Base-by-base conservation (phyloP, 495 filamentous ascomycete species). In the Xylaria bambusicola region DNA sequence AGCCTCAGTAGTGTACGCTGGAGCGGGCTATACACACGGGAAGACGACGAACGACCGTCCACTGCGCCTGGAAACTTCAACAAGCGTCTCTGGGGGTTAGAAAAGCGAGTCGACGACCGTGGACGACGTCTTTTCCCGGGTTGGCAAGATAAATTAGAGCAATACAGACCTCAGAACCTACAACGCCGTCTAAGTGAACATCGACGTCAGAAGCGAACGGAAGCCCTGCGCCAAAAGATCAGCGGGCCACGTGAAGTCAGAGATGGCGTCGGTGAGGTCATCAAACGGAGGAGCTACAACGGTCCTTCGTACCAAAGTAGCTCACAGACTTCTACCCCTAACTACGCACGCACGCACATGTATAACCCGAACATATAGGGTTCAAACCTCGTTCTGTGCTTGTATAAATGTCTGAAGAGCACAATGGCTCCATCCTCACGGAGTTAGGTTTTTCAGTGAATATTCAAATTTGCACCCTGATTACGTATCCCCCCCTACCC, bases 191-290 rank as follows among this genome's bases (percentile, higher is more conserved):
- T 83, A 52, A 86, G 84, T 61, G 84, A 88, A 68, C 72, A 77
- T 63, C 79, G 83, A 42, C 80, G 84, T 24, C 89, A 90, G 72
- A 86, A 82, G 62, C 75, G 86, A 54, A 81, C 85, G 46, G 79
- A 87, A 53, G 80, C 75, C 62, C 76, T 95, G 52, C 82, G 88
- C 65, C 78, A 82, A 56, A 88, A 81, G 62, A 96, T 95, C 33
- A 79, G 77, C 47, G 70, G 69, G 0, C 81, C 81, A 4, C 68
- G 71, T 29, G 78, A 77, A 33, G 77, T 83, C 21, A 66, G 76
- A 48, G 77, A 80, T 50, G 80, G 80, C 10, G 72, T 82, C 7
- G 79, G 79, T 17, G 82, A 83, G 33, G 76, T 83, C 35, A 75
- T 83, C 40, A 64, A 73, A 27, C 64, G 72, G 38, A 71, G 63